Conservation (phyloP, 192 early-diverging fungal genomes). For the Umbelopsis sp. region DNA sequence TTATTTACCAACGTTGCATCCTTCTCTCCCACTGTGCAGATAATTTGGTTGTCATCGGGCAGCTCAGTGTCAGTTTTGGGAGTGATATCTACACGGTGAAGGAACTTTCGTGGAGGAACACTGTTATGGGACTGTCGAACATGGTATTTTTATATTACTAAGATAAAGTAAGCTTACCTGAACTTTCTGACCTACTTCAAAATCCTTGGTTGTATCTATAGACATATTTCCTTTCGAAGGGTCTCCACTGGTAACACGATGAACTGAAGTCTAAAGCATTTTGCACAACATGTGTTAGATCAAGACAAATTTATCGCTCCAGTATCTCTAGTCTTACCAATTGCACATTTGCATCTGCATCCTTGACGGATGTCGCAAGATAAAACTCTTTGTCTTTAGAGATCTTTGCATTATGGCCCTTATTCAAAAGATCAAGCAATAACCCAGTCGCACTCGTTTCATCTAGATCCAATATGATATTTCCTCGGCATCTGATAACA, state of each 20-base stretch:
- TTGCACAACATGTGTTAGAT: no score
- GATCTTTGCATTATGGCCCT: slow-evolving; percentile 21
- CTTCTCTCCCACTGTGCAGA: slow-evolving; percentile 24
- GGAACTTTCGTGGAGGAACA: slow-evolving; percentile 12
- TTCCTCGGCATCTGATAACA: slow-evolving; percentile 45
- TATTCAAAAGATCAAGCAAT: slow-evolving; percentile 45
- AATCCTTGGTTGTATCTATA: slow-evolving; percentile 52
- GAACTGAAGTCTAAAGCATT: slow-evolving; percentile 21
- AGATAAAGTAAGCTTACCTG: slow-evolving; percentile 41
- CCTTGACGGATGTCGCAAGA: slow-evolving; percentile 39
- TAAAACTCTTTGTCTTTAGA: slow-evolving; percentile 60
- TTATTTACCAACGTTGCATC: slow-evolving; percentile 23
- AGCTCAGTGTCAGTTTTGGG: not conserved
- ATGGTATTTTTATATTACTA: not conserved
- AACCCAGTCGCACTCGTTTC: slow-evolving; percentile 48
- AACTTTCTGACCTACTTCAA: slow-evolving; percentile 49
- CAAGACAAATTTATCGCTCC: not conserved
- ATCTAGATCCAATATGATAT: slow-evolving; percentile 59
- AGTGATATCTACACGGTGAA: not conserved
- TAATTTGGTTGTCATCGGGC: not conserved
- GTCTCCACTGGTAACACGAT: slow-evolving; percentile 56
- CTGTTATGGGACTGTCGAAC: not conserved
- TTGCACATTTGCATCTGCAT: not conserved
- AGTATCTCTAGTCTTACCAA: not conserved
- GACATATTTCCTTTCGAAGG: slow-evolving; percentile 59